Conservation (phyloP, 306 rosid genomes). For the Lathyrus aphaca region DNA sequence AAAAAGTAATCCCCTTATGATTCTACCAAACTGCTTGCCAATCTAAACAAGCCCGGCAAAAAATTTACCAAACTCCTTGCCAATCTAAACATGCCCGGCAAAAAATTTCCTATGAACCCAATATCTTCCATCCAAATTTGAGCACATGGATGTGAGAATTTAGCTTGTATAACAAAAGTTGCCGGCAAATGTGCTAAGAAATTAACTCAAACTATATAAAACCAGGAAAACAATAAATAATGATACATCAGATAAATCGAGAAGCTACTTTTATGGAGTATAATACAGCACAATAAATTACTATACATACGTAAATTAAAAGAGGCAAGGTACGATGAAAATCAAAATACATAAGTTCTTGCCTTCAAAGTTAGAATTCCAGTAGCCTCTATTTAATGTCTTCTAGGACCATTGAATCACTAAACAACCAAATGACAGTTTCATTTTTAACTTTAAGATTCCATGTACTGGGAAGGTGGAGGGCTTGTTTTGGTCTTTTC, state of each 20-base stretch:
- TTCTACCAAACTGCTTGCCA: too few relatives aligned
- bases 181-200: constrained; percentile 4
- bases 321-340: constrained; percentile 32
- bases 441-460: constrained; percentile 55
- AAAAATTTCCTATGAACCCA: too few relatives aligned
- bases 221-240: constrained; percentile 32
- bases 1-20: too few relatives aligned
- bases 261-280: constrained; percentile 26
- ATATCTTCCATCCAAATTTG: too few relatives aligned
- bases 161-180: too few relatives aligned
- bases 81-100: too few relatives aligned
- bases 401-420: constrained; percentile 41
- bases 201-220: constrained; percentile 38
- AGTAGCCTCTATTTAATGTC: constrained; percentile 41
- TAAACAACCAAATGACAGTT: constrained; percentile 35
- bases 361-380: constrained; percentile 41
- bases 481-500: constrained; percentile 87
- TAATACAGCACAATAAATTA: constrained; percentile 10
- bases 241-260: constrained; percentile 36
- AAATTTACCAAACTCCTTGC: too few relatives aligned
- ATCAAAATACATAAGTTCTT: constrained; percentile 40
- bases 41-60: too few relatives aligned
- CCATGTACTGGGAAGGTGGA: constrained; percentile 90
- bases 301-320: constrained; percentile 47
- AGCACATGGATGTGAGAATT: too few relatives aligned